Evolutionary conservation across 2,329 filamentous ascomycete genomes (phyloP), one percentile per base, ranked within the genome.

Genomic region (Domatiomyces globalis): DNA sequence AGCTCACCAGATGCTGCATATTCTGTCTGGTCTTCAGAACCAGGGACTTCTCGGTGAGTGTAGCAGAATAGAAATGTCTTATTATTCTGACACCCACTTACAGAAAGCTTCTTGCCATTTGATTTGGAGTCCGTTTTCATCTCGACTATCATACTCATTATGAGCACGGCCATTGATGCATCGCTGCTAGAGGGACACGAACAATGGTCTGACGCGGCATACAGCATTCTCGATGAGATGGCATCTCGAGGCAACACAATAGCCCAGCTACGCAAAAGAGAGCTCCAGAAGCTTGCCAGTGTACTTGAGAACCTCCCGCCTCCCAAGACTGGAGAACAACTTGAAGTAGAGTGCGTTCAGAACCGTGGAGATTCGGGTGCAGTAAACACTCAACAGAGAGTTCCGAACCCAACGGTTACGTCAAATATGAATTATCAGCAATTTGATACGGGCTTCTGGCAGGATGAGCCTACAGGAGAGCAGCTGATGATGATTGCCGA

Each of bases 61-160:
- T 33, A 17, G 4, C 18, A 55, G 25, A 54, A 50, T 20, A 51
- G 50, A 6, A 52, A 20, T 25, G 1, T 0, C 8, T 20, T 17
- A 43, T 18, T 50, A 17, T 45, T 19, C 45, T 51, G 39, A 56
- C 57, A 43, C 49, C 17, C 0, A 3, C 2, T 9, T 12, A 0
- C 12, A 75, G 72, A 75, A 60, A 71, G 67, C 0, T 75, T 75
- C 52, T 65, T 76, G 0, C 71, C 72, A 0, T 73, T 73, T 48
- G 71, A 75, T 51, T 64, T 74, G 0, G 72, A 75, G 43, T 63
- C 70, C 0, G 60, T 71, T 0, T 73, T 71, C 12, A 66, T 71
- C 0, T 71, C 72, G 0, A 69, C 66, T 1, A 63, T 72, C n/a
- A 65, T 69, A 9, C 61, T 74, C 0, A 57, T 73, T 0, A 56